Base-by-base conservation (phyloP, 768 basidiomycete genomes). In the Lactifluus pinguis region DNA sequence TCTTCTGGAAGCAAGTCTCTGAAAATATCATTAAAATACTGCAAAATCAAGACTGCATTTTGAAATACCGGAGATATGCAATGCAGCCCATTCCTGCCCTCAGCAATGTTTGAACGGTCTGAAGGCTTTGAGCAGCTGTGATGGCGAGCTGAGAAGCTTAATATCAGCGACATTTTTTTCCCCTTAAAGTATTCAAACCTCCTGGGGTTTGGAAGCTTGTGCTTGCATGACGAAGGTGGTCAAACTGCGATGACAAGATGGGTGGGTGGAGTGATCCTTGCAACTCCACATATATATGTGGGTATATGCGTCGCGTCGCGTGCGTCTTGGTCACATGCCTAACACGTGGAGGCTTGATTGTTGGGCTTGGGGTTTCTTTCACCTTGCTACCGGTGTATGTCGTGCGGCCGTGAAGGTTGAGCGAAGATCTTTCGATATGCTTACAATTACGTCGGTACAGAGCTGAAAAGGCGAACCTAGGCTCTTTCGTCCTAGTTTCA, bases 1-100 rank as follows among this genome's bases (percentile, higher is more conserved):
- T 91, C 89, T 45, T 83, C 83, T 6, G 89, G 89, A 9, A 92
- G 77, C 9, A 92, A 71, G 66, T 88, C 85, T 68, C 89, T 91
- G 53, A 4, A 2, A 30, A 8, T 30, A 9, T 6, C 42, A 54
- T 53, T 11, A 56, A 3, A 13, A 65, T 39, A 64, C 10, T 55
- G 57, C 36, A 32, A 14, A 36, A 34, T 60, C 50, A 51, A 63
- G 21, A 68, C 53, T 61, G 25, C 62, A 55, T 15, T 51, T 53
- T 53, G 21, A 14, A 38, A 17, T 65, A 83, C 89, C 89, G 82
- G 60, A 92, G 72, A 70, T 85, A 92, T 15, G 87, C 82, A 57
- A 92, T 87, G 57, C 87, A 87, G 0, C 87, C 87, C 48, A 92
- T 71, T 10, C 87, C 85, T 9, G 89, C 87, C 61, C 77, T 79